Conservation (phyloP, 192 early-diverging fungal genomes). For the Chytriomyces sp. region DNA sequence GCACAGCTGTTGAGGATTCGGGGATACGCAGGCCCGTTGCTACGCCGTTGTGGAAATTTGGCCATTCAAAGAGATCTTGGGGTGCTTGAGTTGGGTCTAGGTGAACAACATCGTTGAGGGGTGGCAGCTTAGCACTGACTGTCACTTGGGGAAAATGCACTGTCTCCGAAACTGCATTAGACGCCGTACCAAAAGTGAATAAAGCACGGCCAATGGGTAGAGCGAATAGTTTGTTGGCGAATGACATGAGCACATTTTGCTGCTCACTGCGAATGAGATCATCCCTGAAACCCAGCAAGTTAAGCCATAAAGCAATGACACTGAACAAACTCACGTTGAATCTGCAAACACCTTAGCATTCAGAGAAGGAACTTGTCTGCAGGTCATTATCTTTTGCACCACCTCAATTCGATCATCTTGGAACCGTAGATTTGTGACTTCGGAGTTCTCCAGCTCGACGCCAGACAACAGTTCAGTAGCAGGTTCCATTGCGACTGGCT, state of each 20-base stretch:
- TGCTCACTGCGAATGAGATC: slow-evolving; percentile 47
- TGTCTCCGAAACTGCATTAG: slow-evolving; percentile 55
- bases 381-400: slow-evolving; percentile 53
- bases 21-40: slow-evolving; percentile 73
- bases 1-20: slow-evolving; percentile 53
- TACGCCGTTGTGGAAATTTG: slow-evolving; percentile 88
- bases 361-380: not conserved
- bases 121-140: slow-evolving; percentile 66
- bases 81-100: slow-evolving; percentile 46
- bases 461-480: slow-evolving; percentile 18
- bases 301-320: slow-evolving; percentile 13
- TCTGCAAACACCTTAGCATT: slow-evolving; percentile 8
- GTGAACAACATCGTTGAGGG: slow-evolving; percentile 58
- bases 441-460: slow-evolving; percentile 39
- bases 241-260: slow-evolving; percentile 45
- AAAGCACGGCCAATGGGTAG: slow-evolving; percentile 69
- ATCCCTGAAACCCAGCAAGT: slow-evolving; percentile 18
- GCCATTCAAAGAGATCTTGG: slow-evolving; percentile 66
- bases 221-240: slow-evolving; percentile 61
- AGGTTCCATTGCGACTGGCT: not conserved
- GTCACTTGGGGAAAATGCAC: slow-evolving; percentile 60
- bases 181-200: slow-evolving; percentile 65
- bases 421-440: slow-evolving; percentile 61
- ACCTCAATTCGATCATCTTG: slow-evolving; percentile 57
- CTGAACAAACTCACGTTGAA: slow-evolving; percentile 32